phyloP scores from a whole-genome alignment of 2,329 filamentous ascomycete genomes.

The Pestalotiopsis sp. region DNA sequence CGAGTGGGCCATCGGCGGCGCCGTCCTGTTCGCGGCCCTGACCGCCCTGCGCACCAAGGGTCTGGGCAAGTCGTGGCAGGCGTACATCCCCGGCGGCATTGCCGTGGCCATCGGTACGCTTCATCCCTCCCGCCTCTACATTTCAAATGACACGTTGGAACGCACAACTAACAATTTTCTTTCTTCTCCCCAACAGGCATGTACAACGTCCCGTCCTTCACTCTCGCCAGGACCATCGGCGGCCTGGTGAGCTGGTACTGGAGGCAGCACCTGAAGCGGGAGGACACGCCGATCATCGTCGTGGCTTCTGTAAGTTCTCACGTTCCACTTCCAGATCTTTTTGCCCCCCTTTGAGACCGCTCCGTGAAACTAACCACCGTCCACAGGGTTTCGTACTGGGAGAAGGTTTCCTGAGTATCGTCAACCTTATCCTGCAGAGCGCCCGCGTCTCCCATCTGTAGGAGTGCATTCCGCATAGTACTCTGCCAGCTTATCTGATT shows the following conservation, averaged over 20 bases:
- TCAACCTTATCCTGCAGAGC: constrained; percentile 83
- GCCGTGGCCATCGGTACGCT: constrained; percentile 84
- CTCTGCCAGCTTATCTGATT: no score
- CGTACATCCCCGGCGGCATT: constrained; percentile 86
- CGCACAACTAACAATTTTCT: constrained; percentile 5
- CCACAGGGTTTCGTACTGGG: constrained; percentile 83
- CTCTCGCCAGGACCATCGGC: constrained; percentile 82
- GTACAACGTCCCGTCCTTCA: constrained; percentile 98
- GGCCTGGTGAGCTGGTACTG: constrained; percentile 79
- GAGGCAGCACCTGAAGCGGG: constrained; percentile 53
- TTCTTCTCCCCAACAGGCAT: constrained; percentile 65
- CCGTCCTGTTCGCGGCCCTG: constrained; percentile 69
- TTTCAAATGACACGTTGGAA: neutral
- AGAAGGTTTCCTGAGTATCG: constrained; percentile 88
- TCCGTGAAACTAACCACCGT: neutral
- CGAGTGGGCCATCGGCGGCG: constrained; percentile 78
- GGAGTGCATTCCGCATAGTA: neutral
- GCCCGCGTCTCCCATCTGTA: constrained; percentile 73
- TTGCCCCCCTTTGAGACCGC: neutral
- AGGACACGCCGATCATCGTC: constrained; percentile 83
- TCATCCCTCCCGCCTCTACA: neutral
- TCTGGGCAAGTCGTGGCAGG: constrained; percentile 64
- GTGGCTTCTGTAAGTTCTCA: constrained; percentile 65
- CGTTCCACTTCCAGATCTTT: neutral
- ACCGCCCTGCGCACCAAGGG: constrained; percentile 71